These are phyloP conservation scores for Epithemia pelagica DNA, from an alignment of 108 stramenopile species.

Conservation along the genomic window DNA sequence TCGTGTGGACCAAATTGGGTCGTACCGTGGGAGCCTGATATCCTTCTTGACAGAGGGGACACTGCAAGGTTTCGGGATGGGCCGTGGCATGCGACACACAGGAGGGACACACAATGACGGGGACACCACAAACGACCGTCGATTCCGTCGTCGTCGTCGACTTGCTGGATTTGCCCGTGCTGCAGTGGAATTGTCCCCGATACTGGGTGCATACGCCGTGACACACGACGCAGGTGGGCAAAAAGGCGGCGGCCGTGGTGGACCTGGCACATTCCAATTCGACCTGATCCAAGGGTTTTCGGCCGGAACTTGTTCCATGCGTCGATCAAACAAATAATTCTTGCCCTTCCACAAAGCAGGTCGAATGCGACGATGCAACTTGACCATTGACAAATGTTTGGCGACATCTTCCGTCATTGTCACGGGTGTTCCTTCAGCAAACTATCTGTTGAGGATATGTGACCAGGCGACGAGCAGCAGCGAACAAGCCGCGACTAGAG, in stretches of 20 bases:
- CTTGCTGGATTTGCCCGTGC: not conserved
- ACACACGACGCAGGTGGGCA: slow-evolving; percentile 47
- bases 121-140: slow-evolving; percentile 54
- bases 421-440: too few species aligned
- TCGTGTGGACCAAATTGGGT: slow-evolving; percentile 46
- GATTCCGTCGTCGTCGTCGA: not conserved
- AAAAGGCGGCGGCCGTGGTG: too few species aligned
- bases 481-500: too few species aligned
- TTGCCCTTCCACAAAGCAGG: slow-evolving; percentile 78
- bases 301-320: slow-evolving; percentile 67
- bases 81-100: slow-evolving; percentile 19
- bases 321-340: slow-evolving; percentile 74
- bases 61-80: slow-evolving; percentile 17
- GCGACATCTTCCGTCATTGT: too few species aligned
- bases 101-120: slow-evolving; percentile 56
- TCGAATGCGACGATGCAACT: too few species aligned
- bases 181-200: slow-evolving; percentile 46
- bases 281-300: slow-evolving; percentile 19
- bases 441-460: too few species aligned
- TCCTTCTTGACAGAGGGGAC: slow-evolving; percentile 47
- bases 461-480: too few species aligned
- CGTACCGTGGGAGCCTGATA: slow-evolving; percentile 37
- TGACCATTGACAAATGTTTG: too few species aligned
- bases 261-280: slow-evolving; percentile 37
- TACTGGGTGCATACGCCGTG: slow-evolving; percentile 40